Evolutionary conservation across 768 basidiomycete genomes (phyloP), one percentile per base, ranked within the genome.

Genomic region (Agaricus subrufescens): DNA sequence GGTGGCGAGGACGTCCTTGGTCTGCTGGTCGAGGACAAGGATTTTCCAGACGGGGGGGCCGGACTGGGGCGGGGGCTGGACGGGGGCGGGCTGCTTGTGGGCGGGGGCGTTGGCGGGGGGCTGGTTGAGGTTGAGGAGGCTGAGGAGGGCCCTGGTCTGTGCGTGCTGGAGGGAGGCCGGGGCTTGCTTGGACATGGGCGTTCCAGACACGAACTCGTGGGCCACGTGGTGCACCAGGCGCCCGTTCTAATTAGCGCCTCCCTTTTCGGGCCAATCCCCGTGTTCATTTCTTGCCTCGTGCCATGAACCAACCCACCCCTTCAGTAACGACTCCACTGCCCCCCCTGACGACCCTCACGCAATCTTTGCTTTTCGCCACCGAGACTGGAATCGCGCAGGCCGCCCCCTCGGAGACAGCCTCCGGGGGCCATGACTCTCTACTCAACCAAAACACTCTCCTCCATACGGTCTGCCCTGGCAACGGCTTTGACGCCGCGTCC

Each of bases 41-140:
- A 98, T 86, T 71, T 99, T 99, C 96, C 97, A 99, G 4, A 97
- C 86, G 4, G 93, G 85, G 30, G 93, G 91, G 0, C 81, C 84
- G 11, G 79, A 77, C 27, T 79, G 70, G 6, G 79, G 70, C 1
- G 83, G 73, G 2, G 75, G 68, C 61, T 84, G 87, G 57, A 75
- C 9, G 79, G 67, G 12, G 67, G 61, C 15, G 74, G 66, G 58
- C 78, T 79, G 14, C 70, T 69, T 26, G 51, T 19, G 45, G 12
- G 65, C 58, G 39, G 73, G 50, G 27, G 73, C 38, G 49, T 85
- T 19, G 19, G 19, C 80, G 6, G 77, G 59, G 12, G 86, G 74
- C 39, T 82, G 77, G 67, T 94, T 93, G 62, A 98, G 83, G 69
- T 92, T 95, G 61, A 99, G 84, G 29, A 99, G 75, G 12, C 86